phyloP scores from a whole-genome alignment of 2,329 filamentous ascomycete species.

The Capronia coronata region DNA sequence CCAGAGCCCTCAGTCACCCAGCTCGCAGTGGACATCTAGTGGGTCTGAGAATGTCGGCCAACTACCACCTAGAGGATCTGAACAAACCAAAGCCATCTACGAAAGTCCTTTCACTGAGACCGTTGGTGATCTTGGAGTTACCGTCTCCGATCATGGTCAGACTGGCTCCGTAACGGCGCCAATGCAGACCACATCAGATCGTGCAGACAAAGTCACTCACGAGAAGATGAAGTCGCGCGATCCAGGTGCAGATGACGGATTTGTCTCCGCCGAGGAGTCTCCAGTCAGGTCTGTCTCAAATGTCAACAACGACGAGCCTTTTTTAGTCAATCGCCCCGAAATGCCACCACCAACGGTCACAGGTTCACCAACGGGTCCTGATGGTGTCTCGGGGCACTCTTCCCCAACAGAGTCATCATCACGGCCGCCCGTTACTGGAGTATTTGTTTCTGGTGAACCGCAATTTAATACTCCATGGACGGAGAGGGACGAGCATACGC shows the following conservation, averaged over 20 bases:
- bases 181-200: background rate
- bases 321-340: slow-evolving; percentile 61
- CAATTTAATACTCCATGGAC: background rate
- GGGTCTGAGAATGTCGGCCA: slow-evolving; percentile 1
- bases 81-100: slow-evolving; percentile 41
- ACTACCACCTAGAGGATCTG: background rate
- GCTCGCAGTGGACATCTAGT: background rate
- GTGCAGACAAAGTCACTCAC: no score
- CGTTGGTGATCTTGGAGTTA: slow-evolving; percentile 25
- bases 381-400: slow-evolving; percentile 43
- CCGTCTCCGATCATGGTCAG: background rate
- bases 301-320: slow-evolving; percentile 46
- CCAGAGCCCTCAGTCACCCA: background rate
- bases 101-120: slow-evolving; percentile 47
- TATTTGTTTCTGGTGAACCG: slow-evolving; percentile 32
- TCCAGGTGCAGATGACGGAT: slow-evolving; percentile 26
- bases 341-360: slow-evolving; percentile 45
- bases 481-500: background rate
- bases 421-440: slow-evolving; percentile 4
- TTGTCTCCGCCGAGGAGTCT: slow-evolving; percentile 26
- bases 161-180: background rate
- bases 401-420: slow-evolving; percentile 23
- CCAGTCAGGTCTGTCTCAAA: slow-evolving; percentile 8
- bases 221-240: no score
- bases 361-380: slow-evolving; percentile 31